These are phyloP conservation scores for Penicillium sp. DNA, from an alignment of 2,329 filamentous ascomycete genomes.

Conservation along the genomic window DNA sequence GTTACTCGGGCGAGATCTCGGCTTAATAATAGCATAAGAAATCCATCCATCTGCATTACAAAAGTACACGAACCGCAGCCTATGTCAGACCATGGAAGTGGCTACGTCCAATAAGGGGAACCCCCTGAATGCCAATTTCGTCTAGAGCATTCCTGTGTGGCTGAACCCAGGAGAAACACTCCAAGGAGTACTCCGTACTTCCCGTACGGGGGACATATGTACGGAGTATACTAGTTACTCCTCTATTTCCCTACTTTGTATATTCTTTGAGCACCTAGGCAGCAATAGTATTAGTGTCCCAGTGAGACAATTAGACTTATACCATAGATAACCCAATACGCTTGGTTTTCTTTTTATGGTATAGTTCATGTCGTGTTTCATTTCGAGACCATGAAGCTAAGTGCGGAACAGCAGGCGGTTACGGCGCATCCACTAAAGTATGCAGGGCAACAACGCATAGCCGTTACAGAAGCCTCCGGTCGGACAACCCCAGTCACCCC, in stretches of 20 bases:
- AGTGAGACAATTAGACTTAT: neutral
- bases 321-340: neutral
- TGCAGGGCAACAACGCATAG: conserved; percentile 24
- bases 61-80: conserved; percentile 4
- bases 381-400: neutral
- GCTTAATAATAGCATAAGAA: conserved; percentile 2
- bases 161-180: neutral
- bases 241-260: neutral
- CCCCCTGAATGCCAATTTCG: conserved; percentile 10
- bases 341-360: neutral
- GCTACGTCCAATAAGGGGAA: conserved; percentile 14
- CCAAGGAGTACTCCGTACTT: neutral
- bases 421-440: conserved; percentile 27
- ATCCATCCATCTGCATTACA: neutral
- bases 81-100: conserved; percentile 9
- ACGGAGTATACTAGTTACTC: neutral
- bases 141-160: conserved; percentile 10
- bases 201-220: neutral
- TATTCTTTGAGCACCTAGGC: neutral
- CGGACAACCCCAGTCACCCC: neutral
- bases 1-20: conserved; percentile 8
- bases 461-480: conserved; percentile 14
- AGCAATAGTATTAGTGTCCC: conserved; percentile 2
- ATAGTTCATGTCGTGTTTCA: neutral
- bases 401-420: conserved; percentile 19